These are phyloP conservation scores for Candida sanyaensis DNA, from an alignment of 1,139 yeast genomes.

Conservation along the genomic window DNA sequence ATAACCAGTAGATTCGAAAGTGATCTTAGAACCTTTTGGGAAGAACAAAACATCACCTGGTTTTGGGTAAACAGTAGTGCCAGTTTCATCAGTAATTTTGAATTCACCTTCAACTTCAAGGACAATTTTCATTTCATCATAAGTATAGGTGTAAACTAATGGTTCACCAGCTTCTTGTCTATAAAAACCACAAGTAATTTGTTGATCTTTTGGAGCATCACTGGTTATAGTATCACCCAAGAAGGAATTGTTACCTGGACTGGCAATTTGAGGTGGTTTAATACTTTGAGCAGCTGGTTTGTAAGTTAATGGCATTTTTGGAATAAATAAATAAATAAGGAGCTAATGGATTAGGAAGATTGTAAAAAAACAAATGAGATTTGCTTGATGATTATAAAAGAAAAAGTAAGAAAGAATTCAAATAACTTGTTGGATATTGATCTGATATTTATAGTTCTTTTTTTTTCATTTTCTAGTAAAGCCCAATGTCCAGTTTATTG, in stretches of 20 bases:
- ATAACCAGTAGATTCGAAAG: slow-evolving; percentile 65
- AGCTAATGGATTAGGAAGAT: background rate
- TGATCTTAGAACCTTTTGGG: slow-evolving; percentile 65
- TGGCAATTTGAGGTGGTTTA: slow-evolving; percentile 59
- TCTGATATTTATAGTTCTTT: background rate
- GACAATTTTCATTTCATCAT: slow-evolving; percentile 72
- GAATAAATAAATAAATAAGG: no score
- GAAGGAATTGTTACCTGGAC: slow-evolving; percentile 64
- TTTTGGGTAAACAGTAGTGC: slow-evolving; percentile 53
- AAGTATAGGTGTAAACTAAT: slow-evolving; percentile 61
- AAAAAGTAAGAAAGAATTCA: background rate
- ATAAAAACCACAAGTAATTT: slow-evolving; percentile 67
- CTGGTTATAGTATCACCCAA: slow-evolving; percentile 64
- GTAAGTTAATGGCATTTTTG: slow-evolving; percentile 45
- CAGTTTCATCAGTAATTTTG: slow-evolving; percentile 62
- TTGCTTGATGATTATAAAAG: background rate
- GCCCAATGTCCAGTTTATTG: no score
- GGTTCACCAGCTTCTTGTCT: slow-evolving; percentile 68
- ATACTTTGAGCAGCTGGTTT: slow-evolving; percentile 56
- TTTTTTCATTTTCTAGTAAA: no score
- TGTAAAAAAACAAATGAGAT: background rate
- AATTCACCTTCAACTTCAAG: slow-evolving; percentile 67
- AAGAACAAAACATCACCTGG: slow-evolving; percentile 74
- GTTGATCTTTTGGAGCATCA: slow-evolving; percentile 57
- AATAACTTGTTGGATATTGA: background rate